phyloP scores from a whole-genome alignment of 139 green algal species.

The Chlamydomonas sphaeroides region DNA sequence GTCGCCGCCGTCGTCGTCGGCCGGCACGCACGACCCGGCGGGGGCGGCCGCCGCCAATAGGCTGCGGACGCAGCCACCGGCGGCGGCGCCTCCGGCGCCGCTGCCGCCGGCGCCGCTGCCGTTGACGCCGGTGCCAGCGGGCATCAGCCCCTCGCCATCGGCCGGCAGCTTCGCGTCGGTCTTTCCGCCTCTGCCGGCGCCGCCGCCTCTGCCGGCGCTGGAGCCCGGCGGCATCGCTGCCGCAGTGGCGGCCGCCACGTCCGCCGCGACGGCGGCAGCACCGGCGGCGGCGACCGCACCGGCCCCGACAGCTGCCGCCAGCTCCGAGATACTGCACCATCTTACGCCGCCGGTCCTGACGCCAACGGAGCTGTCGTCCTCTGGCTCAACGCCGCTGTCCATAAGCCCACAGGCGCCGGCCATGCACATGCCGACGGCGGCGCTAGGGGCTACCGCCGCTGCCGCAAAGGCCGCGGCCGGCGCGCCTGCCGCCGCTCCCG shows the following conservation, averaged over 20 bases:
- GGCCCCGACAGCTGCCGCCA: background rate
- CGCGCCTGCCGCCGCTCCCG: background rate
- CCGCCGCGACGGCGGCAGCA: background rate
- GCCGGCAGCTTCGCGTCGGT: no score
- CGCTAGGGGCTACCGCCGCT: background rate
- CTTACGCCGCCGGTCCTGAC: conserved; percentile 22
- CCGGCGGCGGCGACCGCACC: background rate
- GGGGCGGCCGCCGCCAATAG: no score
- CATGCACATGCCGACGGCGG: background rate
- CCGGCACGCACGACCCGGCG: no score
- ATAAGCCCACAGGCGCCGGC: conserved; percentile 5
- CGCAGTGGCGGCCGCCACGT: background rate
- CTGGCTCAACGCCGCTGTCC: conserved; percentile 22
- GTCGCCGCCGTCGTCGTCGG: no score
- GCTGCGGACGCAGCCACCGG: no score
- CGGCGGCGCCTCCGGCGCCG: no score
- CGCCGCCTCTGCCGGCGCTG: no score
- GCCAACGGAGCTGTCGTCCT: conserved; percentile 24
- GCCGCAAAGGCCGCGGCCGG: background rate
- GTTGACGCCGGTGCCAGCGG: no score
- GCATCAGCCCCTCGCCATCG: no score
- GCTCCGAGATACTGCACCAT: conserved; percentile 18
- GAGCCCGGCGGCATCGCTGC: background rate
- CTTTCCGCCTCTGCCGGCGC: no score
- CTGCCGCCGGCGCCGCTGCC: no score